Evolutionary conservation across 169 alveolate species (phyloP).

Genomic region (Babesia bovis): DNA sequence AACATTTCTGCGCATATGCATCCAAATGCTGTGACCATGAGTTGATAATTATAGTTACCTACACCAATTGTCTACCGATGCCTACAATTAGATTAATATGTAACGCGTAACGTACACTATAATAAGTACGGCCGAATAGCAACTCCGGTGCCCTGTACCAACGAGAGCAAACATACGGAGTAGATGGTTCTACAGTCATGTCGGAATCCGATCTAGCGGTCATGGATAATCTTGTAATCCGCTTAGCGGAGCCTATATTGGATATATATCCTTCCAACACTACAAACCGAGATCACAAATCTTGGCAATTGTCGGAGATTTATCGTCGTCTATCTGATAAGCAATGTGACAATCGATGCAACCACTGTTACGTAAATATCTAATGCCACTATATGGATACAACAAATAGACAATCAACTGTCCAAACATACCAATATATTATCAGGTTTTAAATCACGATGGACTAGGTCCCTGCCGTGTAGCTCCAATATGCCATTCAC

Average conservation of each 20-base stretch:
- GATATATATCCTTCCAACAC: background rate
- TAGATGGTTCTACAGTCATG: slow-evolving; percentile 56
- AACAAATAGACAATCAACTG: too few relatives aligned
- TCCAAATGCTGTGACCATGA: slow-evolving; percentile 39
- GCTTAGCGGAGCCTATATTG: slow-evolving; percentile 25
- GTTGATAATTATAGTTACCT: background rate
- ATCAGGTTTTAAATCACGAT: slow-evolving; percentile 78
- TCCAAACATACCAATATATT: slow-evolving; percentile 69
- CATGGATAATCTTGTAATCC: slow-evolving; percentile 20
- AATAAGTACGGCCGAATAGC: slow-evolving; percentile 69
- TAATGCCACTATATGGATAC: too few relatives aligned
- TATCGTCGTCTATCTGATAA: slow-evolving; percentile 64
- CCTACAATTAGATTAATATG: slow-evolving; percentile 2
- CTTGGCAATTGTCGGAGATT: slow-evolving; percentile 57
- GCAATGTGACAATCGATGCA: background rate
- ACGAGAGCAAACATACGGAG: slow-evolving; percentile 76
- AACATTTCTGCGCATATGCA: slow-evolving; percentile 67
- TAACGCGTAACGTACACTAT: slow-evolving; percentile 47
- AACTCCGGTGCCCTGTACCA: slow-evolving; percentile 80
- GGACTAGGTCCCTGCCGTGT: slow-evolving; percentile 70
- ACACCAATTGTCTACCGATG: slow-evolving; percentile 59
- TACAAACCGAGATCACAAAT: slow-evolving; percentile 72
- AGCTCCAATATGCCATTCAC: slow-evolving; percentile 66
- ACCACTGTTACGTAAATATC: background rate
- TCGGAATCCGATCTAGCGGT: slow-evolving; percentile 61